These are phyloP conservation scores for Senecio squalidus DNA, from an alignment of 140 eudicot genomes.

Conservation along the genomic window DNA sequence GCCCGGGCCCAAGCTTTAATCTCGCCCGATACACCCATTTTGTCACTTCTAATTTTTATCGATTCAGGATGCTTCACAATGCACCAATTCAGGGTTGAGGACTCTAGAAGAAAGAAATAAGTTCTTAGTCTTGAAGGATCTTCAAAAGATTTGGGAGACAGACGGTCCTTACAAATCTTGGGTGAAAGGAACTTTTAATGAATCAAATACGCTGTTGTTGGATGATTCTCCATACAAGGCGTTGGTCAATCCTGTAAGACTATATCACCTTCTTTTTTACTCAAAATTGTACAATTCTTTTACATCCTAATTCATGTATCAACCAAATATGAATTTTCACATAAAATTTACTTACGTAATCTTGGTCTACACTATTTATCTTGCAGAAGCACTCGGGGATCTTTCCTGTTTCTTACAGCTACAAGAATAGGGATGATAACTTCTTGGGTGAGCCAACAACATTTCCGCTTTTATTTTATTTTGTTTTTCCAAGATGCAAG, in stretches of 20 bases:
- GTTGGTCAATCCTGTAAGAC: constrained; percentile 77
- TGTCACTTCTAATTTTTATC: too few species aligned
- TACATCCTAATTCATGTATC: not conserved
- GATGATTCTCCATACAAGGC: constrained; percentile 98
- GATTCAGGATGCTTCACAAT: constrained; percentile 47
- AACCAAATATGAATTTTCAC: too few species aligned
- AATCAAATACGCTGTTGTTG: constrained; percentile 69
- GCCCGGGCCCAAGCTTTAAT: too few species aligned
- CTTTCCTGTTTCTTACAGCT: constrained; percentile 58
- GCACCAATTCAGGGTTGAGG: constrained; percentile 38
- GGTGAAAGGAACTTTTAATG: constrained; percentile 65
- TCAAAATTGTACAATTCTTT: not conserved
- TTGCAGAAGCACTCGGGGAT: constrained; percentile 57
- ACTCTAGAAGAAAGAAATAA: constrained; percentile 51
- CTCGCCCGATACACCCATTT: too few species aligned
- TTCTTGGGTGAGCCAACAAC: constrained; percentile 45
- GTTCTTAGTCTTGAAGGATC: constrained; percentile 63
- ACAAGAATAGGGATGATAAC: constrained; percentile 35
- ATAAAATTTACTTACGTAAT: too few species aligned
- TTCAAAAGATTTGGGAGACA: constrained; percentile 58
- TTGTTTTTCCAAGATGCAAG: not conserved
- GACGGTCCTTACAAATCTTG: constrained; percentile 33
- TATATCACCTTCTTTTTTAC: not conserved
- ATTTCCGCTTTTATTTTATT: not conserved
- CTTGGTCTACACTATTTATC: constrained; percentile 12